Base-by-base conservation (phyloP, 148 eudicot genomes). In the Persicaria tinctoria region DNA sequence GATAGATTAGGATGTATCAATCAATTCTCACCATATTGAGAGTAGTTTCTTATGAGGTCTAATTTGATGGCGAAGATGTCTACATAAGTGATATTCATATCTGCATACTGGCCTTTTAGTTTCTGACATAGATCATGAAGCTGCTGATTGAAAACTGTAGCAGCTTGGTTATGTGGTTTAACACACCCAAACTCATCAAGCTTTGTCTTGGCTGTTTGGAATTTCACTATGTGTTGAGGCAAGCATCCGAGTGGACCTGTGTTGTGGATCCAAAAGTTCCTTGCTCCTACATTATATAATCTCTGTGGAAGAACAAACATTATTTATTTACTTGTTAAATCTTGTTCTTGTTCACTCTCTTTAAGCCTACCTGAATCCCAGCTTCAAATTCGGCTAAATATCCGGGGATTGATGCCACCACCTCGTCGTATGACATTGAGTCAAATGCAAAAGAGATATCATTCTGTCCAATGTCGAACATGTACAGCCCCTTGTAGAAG, bases 1-100 rank as follows among this genome's bases (percentile, higher is more conserved):
- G 17, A 56, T 18, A 56, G 8, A 56, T 2, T 13, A 16, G 62
- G 41, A 32, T 32, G 41, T 32, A 32, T 32, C 62, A 16, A 6
- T 3, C 3, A 6, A 8, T 18, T 57, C 88, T 82, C 44, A 89
- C 89, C 90, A 62, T 85, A 78, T 76, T 83, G 78, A 12, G 90
- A 83, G 46, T 80, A 84, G 82, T 87, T 85, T 47, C 82, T 69
- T 17, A 87, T 84, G 76, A 85, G 87, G 74, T 84, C 80, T 4
- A 79, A 83, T 75, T 87, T 89, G 73, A 85, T 87, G 8, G 87
- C 72, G 81, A 72, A 89, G 55, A 87, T 72, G 74, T 89, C 93
- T 14, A 89, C 80, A 46, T 82, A 78, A 17, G 90, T 89, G 59
- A 87, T 59, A 48, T 85, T 84, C 27, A 84, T 84, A 78, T 85